Percentiles rank a stretch among this genome's conserved stretches.
These are phyloP conservation scores for Emmonsia crescens DNA, from an alignment of 2,329 filamentous ascomycete genomes.

Conservation along the genomic window DNA sequence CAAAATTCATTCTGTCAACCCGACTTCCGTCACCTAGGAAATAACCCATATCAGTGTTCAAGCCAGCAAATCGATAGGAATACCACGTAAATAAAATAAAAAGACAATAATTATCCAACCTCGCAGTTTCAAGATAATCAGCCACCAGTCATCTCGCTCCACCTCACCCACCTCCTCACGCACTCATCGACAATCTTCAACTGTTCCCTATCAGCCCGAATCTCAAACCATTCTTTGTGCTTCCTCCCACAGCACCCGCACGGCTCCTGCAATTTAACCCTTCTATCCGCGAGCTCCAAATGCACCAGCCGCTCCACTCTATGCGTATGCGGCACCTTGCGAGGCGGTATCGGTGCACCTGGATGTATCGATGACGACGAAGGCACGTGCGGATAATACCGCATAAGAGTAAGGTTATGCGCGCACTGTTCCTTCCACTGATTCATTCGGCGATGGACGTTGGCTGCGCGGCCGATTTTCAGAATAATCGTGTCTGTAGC, in stretches of 20 bases:
- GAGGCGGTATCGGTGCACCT: conserved; percentile 8
- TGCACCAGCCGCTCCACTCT: conserved; percentile 86
- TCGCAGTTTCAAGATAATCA: background rate
- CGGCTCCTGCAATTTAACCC: conserved; percentile 46
- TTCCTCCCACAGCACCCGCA: conserved; percentile 72
- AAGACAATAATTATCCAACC: background rate
- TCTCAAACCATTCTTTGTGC: conserved; percentile 92
- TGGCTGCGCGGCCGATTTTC: conserved; percentile 58
- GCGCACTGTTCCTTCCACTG: conserved; percentile 93
- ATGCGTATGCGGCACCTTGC: conserved; percentile 63
- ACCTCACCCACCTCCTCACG: conserved; percentile 74
- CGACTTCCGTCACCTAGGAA: background rate
- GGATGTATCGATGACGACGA: conserved; percentile 25
- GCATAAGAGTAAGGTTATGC: conserved; percentile 73
- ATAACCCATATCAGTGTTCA: background rate
- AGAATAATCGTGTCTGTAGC: conserved; percentile 50
- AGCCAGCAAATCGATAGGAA: background rate
- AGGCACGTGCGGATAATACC: conserved; percentile 78
- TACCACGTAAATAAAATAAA: background rate
- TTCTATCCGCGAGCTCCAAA: conserved; percentile 60
- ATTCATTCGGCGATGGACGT: conserved; percentile 82
- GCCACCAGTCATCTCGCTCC: conserved; percentile 50
- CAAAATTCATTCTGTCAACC: background rate
- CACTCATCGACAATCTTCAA: conserved; percentile 61
- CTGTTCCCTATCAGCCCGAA: conserved; percentile 61